Conservation (phyloP, 1,139 yeast genomes). For the Kluyveromyces sp. region DNA sequence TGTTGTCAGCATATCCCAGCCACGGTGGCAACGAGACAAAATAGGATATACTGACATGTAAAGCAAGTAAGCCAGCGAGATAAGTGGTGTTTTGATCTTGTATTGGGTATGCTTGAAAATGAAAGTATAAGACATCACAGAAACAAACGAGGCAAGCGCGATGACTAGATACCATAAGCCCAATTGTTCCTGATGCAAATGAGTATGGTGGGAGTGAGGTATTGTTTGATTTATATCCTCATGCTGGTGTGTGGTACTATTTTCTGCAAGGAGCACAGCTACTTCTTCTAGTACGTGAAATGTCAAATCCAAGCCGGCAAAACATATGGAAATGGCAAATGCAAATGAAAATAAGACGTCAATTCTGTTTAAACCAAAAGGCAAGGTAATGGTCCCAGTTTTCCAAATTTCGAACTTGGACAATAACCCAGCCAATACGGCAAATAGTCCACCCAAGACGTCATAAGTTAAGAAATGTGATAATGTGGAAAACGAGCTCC, state of each 20-base stretch:
- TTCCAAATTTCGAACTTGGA: slow-evolving; percentile 91
- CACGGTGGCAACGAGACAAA: slow-evolving; percentile 15
- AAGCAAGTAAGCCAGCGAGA: slow-evolving; percentile 26
- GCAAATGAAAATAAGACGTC: slow-evolving; percentile 89
- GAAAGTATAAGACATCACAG: slow-evolving; percentile 32
- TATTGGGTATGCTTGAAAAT: slow-evolving; percentile 33
- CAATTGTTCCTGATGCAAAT: slow-evolving; percentile 34
- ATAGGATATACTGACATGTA: slow-evolving; percentile 27
- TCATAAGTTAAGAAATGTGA: slow-evolving; percentile 87
- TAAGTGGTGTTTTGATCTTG: slow-evolving; percentile 30
- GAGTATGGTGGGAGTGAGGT: slow-evolving; percentile 53
- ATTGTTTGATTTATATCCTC: slow-evolving; percentile 34
- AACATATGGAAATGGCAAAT: slow-evolving; percentile 71
- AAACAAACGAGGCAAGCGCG: slow-evolving; percentile 24
- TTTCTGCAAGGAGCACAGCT: slow-evolving; percentile 44
- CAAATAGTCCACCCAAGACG: slow-evolving; percentile 66
- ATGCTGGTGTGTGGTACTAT: slow-evolving; percentile 23
- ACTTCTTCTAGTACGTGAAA: slow-evolving; percentile 80
- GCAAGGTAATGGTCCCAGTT: slow-evolving; percentile 72
- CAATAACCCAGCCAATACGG: slow-evolving; percentile 69
- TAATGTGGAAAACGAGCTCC: slow-evolving; percentile 64
- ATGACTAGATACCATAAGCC: slow-evolving; percentile 32
- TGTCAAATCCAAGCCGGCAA: slow-evolving; percentile 84
- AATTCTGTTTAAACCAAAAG: slow-evolving; percentile 84
- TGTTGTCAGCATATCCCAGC: slow-evolving; percentile 29